Conservation (phyloP, 495 filamentous ascomycete genomes). For the Aspergillus coremiiformis region DNA sequence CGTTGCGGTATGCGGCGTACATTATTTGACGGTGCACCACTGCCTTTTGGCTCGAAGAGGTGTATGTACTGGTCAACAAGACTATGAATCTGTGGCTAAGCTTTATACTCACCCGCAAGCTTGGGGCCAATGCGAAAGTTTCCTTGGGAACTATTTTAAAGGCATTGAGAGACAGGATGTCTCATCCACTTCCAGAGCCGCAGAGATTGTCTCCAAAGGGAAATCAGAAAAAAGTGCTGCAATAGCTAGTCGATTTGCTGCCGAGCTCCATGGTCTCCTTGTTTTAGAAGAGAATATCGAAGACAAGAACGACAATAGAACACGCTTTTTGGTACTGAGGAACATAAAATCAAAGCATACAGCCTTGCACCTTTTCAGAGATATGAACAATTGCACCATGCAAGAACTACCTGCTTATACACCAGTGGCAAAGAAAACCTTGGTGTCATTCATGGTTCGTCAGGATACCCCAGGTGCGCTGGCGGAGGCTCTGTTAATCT, state of each 20-base stretch:
- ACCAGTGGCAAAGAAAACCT: constrained; percentile 50
- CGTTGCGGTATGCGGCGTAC: constrained; percentile 67
- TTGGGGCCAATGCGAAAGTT: constrained; percentile 83
- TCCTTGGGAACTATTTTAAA: constrained; percentile 58
- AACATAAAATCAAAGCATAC: constrained; percentile 32
- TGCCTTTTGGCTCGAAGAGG: constrained; percentile 57
- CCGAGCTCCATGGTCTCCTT: constrained; percentile 55
- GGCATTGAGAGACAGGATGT: constrained; percentile 73
- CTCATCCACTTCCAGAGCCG: constrained; percentile 76
- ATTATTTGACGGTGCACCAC: constrained; percentile 80
- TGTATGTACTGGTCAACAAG: constrained; percentile 22
- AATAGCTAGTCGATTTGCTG: constrained; percentile 68
- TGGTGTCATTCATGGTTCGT: constrained; percentile 75
- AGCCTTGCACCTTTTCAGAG: constrained; percentile 15
- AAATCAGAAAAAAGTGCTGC: constrained; percentile 56
- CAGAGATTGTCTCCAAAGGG: constrained; percentile 62
- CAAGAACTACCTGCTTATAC: constrained; percentile 8
- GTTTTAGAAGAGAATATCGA: constrained; percentile 70
- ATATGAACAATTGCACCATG: constrained; percentile 5
- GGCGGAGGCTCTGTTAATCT: constrained; percentile 70
- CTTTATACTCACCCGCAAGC: constrained; percentile 92
- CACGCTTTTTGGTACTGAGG: constrained; percentile 74
- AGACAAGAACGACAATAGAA: constrained; percentile 77
- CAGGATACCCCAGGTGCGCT: constrained; percentile 73
- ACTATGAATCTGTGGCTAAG: constrained; percentile 33